These are phyloP conservation scores for Apiotrichum veenhuisii DNA, from an alignment of 1,284 basidiomycete genomes.

Conservation along the genomic window DNA sequence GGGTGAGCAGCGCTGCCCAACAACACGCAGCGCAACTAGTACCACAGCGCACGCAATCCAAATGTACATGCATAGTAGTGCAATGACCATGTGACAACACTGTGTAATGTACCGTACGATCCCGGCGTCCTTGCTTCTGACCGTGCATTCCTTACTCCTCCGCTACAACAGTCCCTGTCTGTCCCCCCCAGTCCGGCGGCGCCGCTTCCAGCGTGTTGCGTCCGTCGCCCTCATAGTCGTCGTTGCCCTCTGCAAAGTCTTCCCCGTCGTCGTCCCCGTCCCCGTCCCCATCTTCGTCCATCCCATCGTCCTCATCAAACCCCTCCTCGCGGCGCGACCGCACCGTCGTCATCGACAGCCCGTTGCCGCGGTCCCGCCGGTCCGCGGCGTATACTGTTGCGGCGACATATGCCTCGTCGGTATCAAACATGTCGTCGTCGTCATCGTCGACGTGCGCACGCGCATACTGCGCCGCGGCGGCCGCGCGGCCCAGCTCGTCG, in stretches of 20 bases:
- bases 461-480: neutral
- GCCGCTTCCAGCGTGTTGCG: conserved; percentile 4
- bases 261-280: conserved; percentile 24
- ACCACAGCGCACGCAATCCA: too few relatives aligned
- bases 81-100: too few relatives aligned
- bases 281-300: conserved; percentile 25
- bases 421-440: conserved; percentile 21
- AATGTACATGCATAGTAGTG: too few relatives aligned
- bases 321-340: conserved; percentile 21
- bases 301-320: conserved; percentile 25
- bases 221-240: conserved; percentile 27
- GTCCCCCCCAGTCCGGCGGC: neutral
- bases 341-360: conserved; percentile 20
- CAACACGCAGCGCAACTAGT: too few relatives aligned
- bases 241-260: conserved; percentile 34
- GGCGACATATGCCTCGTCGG: conserved; percentile 16
- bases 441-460: conserved; percentile 6
- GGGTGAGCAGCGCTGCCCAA: too few relatives aligned
- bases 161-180: too few relatives aligned
- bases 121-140: too few relatives aligned
- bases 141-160: too few relatives aligned
- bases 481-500: conserved; percentile 8
- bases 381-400: conserved; percentile 8
- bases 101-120: too few relatives aligned
- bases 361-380: conserved; percentile 23